Base-by-base conservation (phyloP, 306 rosid genomes). In the Fagus sylvatica region DNA sequence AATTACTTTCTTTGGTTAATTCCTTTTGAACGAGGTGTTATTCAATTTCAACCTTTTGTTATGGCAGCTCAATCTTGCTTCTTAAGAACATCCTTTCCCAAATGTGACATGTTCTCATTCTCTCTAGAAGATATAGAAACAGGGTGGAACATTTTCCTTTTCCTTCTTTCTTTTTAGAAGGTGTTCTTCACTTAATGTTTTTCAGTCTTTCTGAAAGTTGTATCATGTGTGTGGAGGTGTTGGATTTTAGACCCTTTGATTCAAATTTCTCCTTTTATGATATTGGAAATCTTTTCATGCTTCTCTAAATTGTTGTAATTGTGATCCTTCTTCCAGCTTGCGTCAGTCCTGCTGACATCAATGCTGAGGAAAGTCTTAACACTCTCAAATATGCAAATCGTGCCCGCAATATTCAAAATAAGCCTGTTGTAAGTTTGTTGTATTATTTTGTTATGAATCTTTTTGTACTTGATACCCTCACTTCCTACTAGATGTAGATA, bases 311-410 rank as follows among this genome's bases (percentile, higher is more conserved):
- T 43, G 41, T 66, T 55, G 42, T 70, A 74, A 79, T 74, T 85
- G 48, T 80, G 49, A 33, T 65, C 48, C 36, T 80, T 82, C 74
- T 55, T 73, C 62, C 91, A 92, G 97, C 97, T 82, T 92, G 97
- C 80, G 81, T 90, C 74, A 92, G 97, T 80, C 94, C 97, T 77
- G 97, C 94, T 54, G 93, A 92, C 81, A 80, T 92, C 82, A 92
- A 92, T 76, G 90, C 87, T 0, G 97, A 92, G 85, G 97, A 92
- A 87, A 87, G 90, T 68, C 93, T 90, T 53, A 92, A 88, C 76
- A 92, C 97, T 69, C 97, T 92, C 62, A 92, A 92, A 76, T 92
- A 92, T 77, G 97, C 97, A 61, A 92, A 92, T 83, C 97, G 97
- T 68, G 97, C 97, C 30, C 97, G 97, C 75, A 92, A 92, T 83